A percentile compares a stretch with the other conserved stretches of the same genome.
phyloP scores from a whole-genome alignment of 345 rosid species.

The rapeseed (Brassica napus) region Da-Ae NC_063452.1:29974001-29974500 shows the following conservation, averaged over 20 bases:
- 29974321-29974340: background rate
- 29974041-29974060: slow-evolving; percentile 51
- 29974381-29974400: slow-evolving; percentile 6
- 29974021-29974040: slow-evolving; percentile 11
- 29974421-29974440: slow-evolving; percentile 57
- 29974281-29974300: slow-evolving; percentile 87
- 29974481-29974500: background rate
- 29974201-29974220: slow-evolving; percentile 46
- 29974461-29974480: slow-evolving; percentile 59
- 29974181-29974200: slow-evolving; percentile 45
- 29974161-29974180: slow-evolving; percentile 1
- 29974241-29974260: slow-evolving; percentile 29
- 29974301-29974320: slow-evolving; percentile 87
- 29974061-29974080: slow-evolving; percentile 81
- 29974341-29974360: background rate
- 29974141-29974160: background rate
- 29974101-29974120: slow-evolving; percentile 61
- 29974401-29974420: slow-evolving; percentile 66
- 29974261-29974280: slow-evolving; percentile 61
- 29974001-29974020: slow-evolving; percentile 2
- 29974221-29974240: slow-evolving; percentile 33
- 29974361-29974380: background rate
- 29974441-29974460: slow-evolving; percentile 62
- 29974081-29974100: slow-evolving; percentile 83
- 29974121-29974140: slow-evolving; percentile 6